phyloP scores from a whole-genome alignment of 139 green algal species.

The Chlamydomonas applanata region DNA sequence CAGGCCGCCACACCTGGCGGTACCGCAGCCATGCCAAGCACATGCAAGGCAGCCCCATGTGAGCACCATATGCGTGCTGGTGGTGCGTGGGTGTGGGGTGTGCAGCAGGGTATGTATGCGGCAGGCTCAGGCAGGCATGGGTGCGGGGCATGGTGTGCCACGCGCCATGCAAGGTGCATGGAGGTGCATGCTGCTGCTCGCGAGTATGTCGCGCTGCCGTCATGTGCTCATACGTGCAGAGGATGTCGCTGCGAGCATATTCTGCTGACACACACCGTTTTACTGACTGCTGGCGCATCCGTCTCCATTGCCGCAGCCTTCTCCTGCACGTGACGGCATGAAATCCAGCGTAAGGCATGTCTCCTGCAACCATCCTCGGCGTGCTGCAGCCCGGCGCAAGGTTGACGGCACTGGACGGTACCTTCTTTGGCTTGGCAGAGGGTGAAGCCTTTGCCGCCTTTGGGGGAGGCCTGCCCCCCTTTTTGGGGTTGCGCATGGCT shows the following conservation, averaged over 20 bases:
- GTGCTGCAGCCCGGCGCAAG: neutral
- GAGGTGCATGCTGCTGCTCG: too few species aligned
- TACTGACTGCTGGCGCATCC: neutral
- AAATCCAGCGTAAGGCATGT: neutral
- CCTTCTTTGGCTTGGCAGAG: too few species aligned
- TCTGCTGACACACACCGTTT: neutral
- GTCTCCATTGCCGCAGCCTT: too few species aligned
- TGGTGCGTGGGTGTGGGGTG: neutral
- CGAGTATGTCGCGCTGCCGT: too few species aligned
- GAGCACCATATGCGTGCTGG: neutral
- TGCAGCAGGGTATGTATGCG: too few species aligned
- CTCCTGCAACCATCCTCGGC: neutral
- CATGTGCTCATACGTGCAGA: too few species aligned
- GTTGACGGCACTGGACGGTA: too few species aligned
- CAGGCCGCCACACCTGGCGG: slow-evolving; percentile 81
- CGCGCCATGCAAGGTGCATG: neutral
- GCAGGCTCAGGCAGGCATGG: too few species aligned
- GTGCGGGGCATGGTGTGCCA: too few species aligned
- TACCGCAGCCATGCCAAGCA: neutral
- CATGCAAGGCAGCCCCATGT: neutral
- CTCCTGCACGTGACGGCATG: neutral
- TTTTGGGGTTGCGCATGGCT: slow-evolving; percentile 17
- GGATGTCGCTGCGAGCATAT: neutral
- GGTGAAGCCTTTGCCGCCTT: too few species aligned
- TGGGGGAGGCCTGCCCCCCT: neutral